Evolutionary conservation across 495 filamentous ascomycete genomes (phyloP).

Genomic region (Aspergillus campestris): DNA sequence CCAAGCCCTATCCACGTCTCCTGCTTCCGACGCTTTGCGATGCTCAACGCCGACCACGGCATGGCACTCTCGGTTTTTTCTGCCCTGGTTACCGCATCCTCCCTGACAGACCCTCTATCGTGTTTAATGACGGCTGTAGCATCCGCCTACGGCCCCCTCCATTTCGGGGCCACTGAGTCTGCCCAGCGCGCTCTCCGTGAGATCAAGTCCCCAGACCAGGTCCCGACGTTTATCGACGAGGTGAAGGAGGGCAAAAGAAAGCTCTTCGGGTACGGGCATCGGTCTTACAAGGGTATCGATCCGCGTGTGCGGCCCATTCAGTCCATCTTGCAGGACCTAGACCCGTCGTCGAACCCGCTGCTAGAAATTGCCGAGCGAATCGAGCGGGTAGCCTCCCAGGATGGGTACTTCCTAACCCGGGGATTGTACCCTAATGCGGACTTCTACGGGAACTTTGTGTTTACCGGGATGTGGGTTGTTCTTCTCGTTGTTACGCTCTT

Average conservation of each 20-base stretch:
- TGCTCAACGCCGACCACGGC: conserved; percentile 29
- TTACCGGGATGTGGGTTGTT: conserved; percentile 37
- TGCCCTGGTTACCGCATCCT: conserved; percentile 24
- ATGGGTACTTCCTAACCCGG: conserved; percentile 43
- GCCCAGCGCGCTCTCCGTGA: conserved; percentile 41
- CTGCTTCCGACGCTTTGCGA: conserved; percentile 26
- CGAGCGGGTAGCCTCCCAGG: conserved; percentile 37
- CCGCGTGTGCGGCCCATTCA: conserved; percentile 42
- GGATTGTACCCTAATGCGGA: conserved; percentile 49
- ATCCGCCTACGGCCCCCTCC: conserved; percentile 47
- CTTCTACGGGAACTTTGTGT: conserved; percentile 50
- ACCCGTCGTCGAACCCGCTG: conserved; percentile 31
- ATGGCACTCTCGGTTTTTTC: conserved; percentile 28
- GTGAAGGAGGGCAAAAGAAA: conserved; percentile 45
- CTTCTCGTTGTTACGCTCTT: too few relatives aligned
- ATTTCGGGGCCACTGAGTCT: conserved; percentile 51
- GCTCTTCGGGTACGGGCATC: conserved; percentile 54
- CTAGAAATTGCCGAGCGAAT: conserved; percentile 44
- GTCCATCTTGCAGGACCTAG: conserved; percentile 34
- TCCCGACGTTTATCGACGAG: conserved; percentile 38
- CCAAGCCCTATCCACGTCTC: conserved; percentile 18
- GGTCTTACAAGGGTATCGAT: conserved; percentile 47
- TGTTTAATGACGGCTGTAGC: conserved; percentile 38
- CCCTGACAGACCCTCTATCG: conserved; percentile 29
- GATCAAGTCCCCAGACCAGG: conserved; percentile 37